phyloP scores from a whole-genome alignment of 108 stramenopile genomes.

The Asterionellopsis glacialis region DNA sequence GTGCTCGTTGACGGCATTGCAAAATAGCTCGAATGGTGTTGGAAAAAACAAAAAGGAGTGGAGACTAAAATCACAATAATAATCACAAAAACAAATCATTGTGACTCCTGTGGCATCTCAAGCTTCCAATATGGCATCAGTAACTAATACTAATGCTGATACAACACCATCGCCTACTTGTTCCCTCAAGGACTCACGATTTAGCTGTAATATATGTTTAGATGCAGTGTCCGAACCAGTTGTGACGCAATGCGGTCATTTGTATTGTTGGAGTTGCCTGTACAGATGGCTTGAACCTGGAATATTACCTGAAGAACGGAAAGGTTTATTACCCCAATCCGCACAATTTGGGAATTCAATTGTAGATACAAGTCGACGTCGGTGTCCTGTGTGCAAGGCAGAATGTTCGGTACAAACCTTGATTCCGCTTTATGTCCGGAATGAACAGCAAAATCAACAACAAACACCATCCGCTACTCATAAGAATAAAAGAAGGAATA shows the following conservation, averaged over 20 bases:
- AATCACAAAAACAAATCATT: no score
- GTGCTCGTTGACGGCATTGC: no score
- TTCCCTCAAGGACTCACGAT: constrained; percentile 30
- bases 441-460: constrained; percentile 9
- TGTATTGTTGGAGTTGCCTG: constrained; percentile 91
- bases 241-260: constrained; percentile 83
- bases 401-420: constrained; percentile 60
- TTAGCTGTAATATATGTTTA: constrained; percentile 87
- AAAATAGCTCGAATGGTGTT: no score
- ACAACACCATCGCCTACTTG: no score
- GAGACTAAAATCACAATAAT: no score
- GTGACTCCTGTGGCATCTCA: no score
- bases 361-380: constrained; percentile 31
- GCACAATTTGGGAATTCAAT: constrained; percentile 6
- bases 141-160: no score
- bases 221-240: constrained; percentile 79
- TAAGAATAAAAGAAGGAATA: neutral
- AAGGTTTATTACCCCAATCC: constrained; percentile 14
- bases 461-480: neutral
- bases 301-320: constrained; percentile 42
- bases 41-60: no score
- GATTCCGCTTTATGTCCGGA: constrained; percentile 77
- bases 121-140: no score
- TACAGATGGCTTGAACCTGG: constrained; percentile 73
- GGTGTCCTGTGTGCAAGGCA: constrained; percentile 84